These are phyloP conservation scores for Podospora didyma DNA, from an alignment of 495 filamentous ascomycete genomes.

Conservation along the genomic window DNA sequence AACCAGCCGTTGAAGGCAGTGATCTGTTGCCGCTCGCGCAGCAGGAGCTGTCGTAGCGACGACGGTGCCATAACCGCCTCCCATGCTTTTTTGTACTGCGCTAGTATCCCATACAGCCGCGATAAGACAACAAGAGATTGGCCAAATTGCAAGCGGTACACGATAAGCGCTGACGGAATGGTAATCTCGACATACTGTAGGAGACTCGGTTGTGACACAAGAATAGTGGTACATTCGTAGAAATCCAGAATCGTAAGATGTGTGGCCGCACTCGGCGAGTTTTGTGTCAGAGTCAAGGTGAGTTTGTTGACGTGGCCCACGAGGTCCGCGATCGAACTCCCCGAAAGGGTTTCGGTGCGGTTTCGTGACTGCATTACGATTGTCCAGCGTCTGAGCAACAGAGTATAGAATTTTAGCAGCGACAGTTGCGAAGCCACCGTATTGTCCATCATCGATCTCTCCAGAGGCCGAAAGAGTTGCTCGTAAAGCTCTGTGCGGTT, in stretches of 20 bases:
- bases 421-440: constrained; percentile 45
- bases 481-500: constrained; percentile 43
- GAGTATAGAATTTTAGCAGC: constrained; percentile 67
- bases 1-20: constrained; percentile 78
- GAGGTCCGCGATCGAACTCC: constrained; percentile 41
- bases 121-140: constrained; percentile 62
- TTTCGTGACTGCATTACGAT: constrained; percentile 33
- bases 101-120: constrained; percentile 62
- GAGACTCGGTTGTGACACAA: constrained; percentile 52
- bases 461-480: constrained; percentile 52
- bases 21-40: constrained; percentile 51
- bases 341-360: constrained; percentile 18
- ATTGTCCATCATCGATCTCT: constrained; percentile 53
- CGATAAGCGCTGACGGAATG: constrained; percentile 61
- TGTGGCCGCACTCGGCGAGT: constrained; percentile 32
- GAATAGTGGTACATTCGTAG: constrained; percentile 55
- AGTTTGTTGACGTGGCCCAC: constrained; percentile 59
- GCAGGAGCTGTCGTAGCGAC: constrained; percentile 22
- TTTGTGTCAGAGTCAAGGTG: constrained; percentile 56
- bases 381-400: constrained; percentile 68
- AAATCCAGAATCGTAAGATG: constrained; percentile 61
- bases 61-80: constrained; percentile 52
- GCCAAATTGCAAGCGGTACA: constrained; percentile 68
- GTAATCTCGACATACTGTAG: constrained; percentile 55
- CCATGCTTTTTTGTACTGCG: constrained; percentile 70